phyloP scores from a whole-genome alignment of 2,329 filamentous ascomycete species.

The Beauveria sp. region DNA sequence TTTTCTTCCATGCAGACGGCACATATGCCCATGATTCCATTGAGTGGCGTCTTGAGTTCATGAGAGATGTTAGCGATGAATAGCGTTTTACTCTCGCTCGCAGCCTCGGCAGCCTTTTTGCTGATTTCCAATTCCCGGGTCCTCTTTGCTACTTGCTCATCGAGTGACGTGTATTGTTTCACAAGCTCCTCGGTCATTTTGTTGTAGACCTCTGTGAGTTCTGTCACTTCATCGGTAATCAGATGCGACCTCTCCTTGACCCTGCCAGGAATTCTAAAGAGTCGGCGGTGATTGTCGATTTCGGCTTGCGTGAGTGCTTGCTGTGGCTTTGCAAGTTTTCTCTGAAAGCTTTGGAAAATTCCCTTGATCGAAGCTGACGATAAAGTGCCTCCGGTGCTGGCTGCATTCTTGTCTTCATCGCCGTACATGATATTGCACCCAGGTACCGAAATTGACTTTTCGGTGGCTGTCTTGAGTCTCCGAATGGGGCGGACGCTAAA shows the following conservation, averaged over 20 bases:
- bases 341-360: slow-evolving; percentile 30
- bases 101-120: slow-evolving; percentile 88
- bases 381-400: slow-evolving; percentile 31
- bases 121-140: slow-evolving; percentile 80
- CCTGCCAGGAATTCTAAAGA: slow-evolving; percentile 78
- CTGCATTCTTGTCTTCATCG: slow-evolving; percentile 34
- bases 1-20: slow-evolving; percentile 90
- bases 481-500: slow-evolving; percentile 74
- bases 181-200: slow-evolving; percentile 88
- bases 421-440: slow-evolving; percentile 43
- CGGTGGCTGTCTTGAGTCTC: slow-evolving; percentile 65
- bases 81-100: slow-evolving; percentile 92
- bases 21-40: slow-evolving; percentile 92
- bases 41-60: slow-evolving; percentile 87
- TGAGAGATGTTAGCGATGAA: slow-evolving; percentile 93
- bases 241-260: slow-evolving; percentile 69
- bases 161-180: slow-evolving; percentile 76
- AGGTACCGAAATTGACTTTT: slow-evolving; percentile 62
- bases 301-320: slow-evolving; percentile 18
- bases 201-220: slow-evolving; percentile 79
- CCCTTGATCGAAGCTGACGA: slow-evolving; percentile 40
- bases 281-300: slow-evolving; percentile 38
- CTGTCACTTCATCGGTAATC: slow-evolving; percentile 77
- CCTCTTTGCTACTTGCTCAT: slow-evolving; percentile 75
- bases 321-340: slow-evolving; percentile 26